phyloP scores from a whole-genome alignment of 2,329 filamentous ascomycete genomes.

The Volutella citrinella region DNA sequence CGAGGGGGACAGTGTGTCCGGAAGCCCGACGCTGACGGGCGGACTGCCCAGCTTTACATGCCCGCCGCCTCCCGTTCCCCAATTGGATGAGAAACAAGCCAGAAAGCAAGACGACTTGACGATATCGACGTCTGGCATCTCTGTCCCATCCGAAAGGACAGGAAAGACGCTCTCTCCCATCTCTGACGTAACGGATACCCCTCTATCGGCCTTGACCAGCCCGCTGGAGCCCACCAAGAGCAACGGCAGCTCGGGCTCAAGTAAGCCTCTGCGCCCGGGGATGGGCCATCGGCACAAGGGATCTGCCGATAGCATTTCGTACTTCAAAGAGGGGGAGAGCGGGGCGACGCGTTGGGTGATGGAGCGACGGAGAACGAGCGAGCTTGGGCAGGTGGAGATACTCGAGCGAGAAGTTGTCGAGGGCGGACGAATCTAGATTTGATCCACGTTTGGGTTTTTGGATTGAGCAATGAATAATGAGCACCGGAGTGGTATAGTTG shows the following conservation, averaged over 20 bases:
- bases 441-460: constrained; percentile 1
- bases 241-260: constrained; percentile 11
- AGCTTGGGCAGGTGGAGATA: constrained; percentile 63
- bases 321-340: constrained; percentile 61
- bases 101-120: constrained; percentile 11
- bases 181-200: constrained; percentile 14
- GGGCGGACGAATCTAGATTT: constrained; percentile 45
- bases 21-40: constrained; percentile 51
- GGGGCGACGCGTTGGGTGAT: constrained; percentile 65
- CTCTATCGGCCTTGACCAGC: constrained; percentile 17
- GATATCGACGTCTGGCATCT: constrained; percentile 9
- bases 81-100: constrained; percentile 10
- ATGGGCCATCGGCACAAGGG: constrained; percentile 50
- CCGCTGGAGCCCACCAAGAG: constrained; percentile 18
- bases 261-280: constrained; percentile 10
- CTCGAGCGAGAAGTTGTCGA: constrained; percentile 63
- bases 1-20: constrained; percentile 43
- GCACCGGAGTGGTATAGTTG: constrained; percentile 9
- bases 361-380: constrained; percentile 63
- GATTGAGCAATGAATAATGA: constrained; percentile 10
- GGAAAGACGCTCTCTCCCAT: constrained; percentile 18
- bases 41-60: constrained; percentile 30
- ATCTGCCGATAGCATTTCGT: constrained; percentile 68
- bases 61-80: constrained; percentile 21
- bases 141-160: constrained; percentile 9